Evolutionary conservation across 305 asterid species (phyloP), one percentile per base, ranked within the genome.

Genomic region (Stenogyne calaminthoides): DNA sequence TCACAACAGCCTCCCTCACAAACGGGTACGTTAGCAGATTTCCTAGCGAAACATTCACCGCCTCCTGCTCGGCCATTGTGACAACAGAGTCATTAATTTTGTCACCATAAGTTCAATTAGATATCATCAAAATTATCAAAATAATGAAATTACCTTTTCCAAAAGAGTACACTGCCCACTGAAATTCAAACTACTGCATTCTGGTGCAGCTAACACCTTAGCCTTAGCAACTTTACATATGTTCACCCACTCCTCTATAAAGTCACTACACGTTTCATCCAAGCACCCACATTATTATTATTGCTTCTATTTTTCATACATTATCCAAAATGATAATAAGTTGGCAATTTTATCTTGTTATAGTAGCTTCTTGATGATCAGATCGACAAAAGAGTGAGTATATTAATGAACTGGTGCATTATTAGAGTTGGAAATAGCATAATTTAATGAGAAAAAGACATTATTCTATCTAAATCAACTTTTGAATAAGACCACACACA

Each of bases 241-340:
- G 73, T 82, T 87, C 49, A 92, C 97, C 98, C 98, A 93, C 1
- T 93, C 93, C 78, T 93, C 98, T 20, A 93, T 89, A 72, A 93
- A 93, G 64, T 91, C 96, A 73, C 98, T 93, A 76, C 75, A 74
- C 16, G 2, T 49, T 40, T 58, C 0, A 14, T 11, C 9, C 14
- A 16, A 40, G 27, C 2, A 46, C 7, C n/a, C n/a, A 29, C 64
- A 0, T 32, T 32, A 32, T 32, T 32, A 32, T 32, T 32, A 32
- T 32, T 32, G 67, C 5, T 73, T 10, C 8, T 11, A 5, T 27
- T 0, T 12, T 29, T n/a, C 0, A 20, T 58, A 27, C 2, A 22
- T 15, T 3, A 51, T 6, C 57, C 25, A 15, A 27, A 57, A 25
- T 22, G 1, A 10, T 27, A 1, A 11, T 11, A 46, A 3, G 7